Evolutionary conservation across 306 rosid genomes (phyloP).

Genomic region (Trifolium repens): DNA sequence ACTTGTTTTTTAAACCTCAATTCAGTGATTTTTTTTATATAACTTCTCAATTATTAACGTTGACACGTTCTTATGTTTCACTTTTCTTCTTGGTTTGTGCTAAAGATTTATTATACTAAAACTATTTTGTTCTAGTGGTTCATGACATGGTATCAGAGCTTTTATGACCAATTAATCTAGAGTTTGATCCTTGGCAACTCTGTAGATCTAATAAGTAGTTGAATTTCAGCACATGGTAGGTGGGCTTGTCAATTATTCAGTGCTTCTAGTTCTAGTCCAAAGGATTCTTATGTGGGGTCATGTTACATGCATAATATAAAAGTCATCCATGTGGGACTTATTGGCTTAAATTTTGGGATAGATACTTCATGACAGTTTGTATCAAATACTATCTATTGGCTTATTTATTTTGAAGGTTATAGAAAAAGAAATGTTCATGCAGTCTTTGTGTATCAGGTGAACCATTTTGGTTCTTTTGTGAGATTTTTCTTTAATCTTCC

Average conservation of each 20-base stretch:
- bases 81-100: constrained; percentile 18
- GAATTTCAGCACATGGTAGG: constrained; percentile 3
- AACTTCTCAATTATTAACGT: neutral
- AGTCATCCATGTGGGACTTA: neutral
- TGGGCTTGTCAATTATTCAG: neutral
- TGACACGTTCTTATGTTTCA: constrained; percentile 11
- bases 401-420: neutral
- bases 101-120: neutral
- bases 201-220: neutral
- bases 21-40: constrained; percentile 1
- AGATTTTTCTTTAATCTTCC: constrained; percentile 93
- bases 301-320: neutral
- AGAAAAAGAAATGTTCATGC: neutral
- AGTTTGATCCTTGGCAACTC: constrained; percentile 4
- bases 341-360: constrained; percentile 1
- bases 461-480: constrained; percentile 95
- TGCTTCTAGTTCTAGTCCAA: neutral
- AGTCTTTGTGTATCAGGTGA: constrained; percentile 57
- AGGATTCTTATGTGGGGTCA: neutral
- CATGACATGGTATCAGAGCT: constrained; percentile 1
- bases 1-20: neutral
- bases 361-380: constrained; percentile 2
- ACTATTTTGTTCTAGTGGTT: neutral
- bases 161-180: neutral
- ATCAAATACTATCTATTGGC: neutral